These are phyloP conservation scores for Taphrina communis DNA, from an alignment of 1,139 yeast species.

Conservation along the genomic window DNA sequence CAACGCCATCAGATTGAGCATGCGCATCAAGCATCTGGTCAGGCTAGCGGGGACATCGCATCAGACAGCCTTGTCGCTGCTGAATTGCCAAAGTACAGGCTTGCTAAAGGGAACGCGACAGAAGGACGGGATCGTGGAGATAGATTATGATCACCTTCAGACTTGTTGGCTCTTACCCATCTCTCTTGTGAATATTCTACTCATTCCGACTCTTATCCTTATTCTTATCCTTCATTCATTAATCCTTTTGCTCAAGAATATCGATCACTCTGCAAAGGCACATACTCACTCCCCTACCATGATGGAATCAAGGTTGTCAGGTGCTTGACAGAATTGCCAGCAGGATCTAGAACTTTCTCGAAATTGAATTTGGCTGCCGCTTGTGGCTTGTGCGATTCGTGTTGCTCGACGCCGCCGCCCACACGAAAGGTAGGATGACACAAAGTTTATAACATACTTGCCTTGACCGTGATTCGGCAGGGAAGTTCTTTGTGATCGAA, in stretches of 20 bases:
- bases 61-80: not conserved
- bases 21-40: not conserved
- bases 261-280: too few relatives aligned
- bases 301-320: too few relatives aligned
- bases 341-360: conserved; percentile 13
- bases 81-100: conserved; percentile 13
- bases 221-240: too few relatives aligned
- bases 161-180: too few relatives aligned
- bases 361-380: conserved; percentile 22
- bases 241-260: too few relatives aligned
- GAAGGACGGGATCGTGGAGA: conserved; percentile 38
- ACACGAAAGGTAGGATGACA: not conserved
- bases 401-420: not conserved
- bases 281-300: too few relatives aligned
- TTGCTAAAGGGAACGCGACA: conserved; percentile 33
- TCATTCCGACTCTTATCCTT: too few relatives aligned
- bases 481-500: too few relatives aligned
- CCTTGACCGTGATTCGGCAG: too few relatives aligned
- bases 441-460: not conserved
- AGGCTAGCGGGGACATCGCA: not conserved
- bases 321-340: conserved; percentile 9
- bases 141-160: conserved; percentile 7
- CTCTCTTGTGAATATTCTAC: too few relatives aligned
- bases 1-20: conserved; percentile 10
- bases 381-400: conserved; percentile 10